Conservation (phyloP, 129 eudicot species). For the Artemisia tridentata region DNA sequence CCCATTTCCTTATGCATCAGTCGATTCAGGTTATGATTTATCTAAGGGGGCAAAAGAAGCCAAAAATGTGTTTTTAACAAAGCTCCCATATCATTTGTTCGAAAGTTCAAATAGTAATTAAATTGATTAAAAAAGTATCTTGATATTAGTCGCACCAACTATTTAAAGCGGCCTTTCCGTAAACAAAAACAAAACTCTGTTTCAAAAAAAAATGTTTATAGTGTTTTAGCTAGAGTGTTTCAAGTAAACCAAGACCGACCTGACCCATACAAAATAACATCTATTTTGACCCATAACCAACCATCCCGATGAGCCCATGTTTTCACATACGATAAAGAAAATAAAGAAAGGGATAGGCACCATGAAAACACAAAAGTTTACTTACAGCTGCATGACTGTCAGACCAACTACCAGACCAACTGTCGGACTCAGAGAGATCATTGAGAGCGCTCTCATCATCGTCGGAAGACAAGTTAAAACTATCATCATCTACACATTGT, state of each 20-base stretch:
- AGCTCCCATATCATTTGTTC: no score
- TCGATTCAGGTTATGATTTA: no score
- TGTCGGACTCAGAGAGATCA: slow-evolving; percentile 64
- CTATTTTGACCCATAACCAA: not conserved
- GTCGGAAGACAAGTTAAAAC: slow-evolving; percentile 51
- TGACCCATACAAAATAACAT: not conserved
- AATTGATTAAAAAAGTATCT: no score
- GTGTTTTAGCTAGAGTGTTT: no score
- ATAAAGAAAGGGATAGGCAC: not conserved
- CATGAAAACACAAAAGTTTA: slow-evolving; percentile 22
- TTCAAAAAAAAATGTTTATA: no score
- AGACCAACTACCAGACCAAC: slow-evolving; percentile 53
- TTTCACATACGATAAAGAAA: not conserved
- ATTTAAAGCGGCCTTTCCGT: no score
- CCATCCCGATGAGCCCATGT: not conserved
- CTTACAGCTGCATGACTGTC: slow-evolving; percentile 46
- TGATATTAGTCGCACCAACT: no score
- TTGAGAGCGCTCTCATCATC: slow-evolving; percentile 55
- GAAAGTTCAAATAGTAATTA: no score
- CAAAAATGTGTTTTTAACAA: no score
- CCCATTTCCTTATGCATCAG: no score
- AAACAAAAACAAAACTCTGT: no score
- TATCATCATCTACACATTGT: slow-evolving; percentile 42
- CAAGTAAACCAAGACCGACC: not conserved
- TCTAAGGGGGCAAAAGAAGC: no score